Percentiles rank a stretch among this genome's conserved stretches.
phyloP scores from a whole-genome alignment of 768 basidiomycete genomes.

The Podaxis mareebaensis region DNA sequence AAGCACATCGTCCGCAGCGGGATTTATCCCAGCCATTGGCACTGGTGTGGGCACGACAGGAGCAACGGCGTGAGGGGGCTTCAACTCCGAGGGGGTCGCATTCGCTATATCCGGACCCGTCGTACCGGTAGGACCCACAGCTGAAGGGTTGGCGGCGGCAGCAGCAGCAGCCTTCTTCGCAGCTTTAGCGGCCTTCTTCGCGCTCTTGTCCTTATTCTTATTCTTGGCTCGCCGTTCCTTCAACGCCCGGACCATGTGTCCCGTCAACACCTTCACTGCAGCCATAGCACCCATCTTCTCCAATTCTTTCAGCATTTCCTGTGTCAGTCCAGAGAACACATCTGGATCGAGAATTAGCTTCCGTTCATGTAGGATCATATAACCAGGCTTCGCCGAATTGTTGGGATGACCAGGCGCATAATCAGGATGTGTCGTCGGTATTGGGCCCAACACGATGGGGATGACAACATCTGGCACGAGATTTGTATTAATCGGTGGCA shows the following conservation, averaged over 20 bases:
- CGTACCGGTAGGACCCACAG: background rate
- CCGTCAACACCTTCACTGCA: constrained; percentile 79
- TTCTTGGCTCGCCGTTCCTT: constrained; percentile 67
- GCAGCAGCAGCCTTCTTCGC: constrained; percentile 28
- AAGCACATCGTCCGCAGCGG: constrained; percentile 20
- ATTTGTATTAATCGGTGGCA: constrained; percentile 16
- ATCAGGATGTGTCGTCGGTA: constrained; percentile 63
- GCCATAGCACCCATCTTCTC: constrained; percentile 82
- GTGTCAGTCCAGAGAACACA: constrained; percentile 77
- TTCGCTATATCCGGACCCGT: constrained; percentile 7
- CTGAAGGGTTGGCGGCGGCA: constrained; percentile 6
- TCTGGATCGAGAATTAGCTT: constrained; percentile 82
- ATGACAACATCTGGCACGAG: constrained; percentile 59
- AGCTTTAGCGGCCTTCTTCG: constrained; percentile 26
- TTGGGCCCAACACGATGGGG: constrained; percentile 76
- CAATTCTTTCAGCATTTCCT: constrained; percentile 71
- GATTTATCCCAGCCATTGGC: constrained; percentile 17
- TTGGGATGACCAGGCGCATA: constrained; percentile 47
- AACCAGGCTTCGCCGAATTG: constrained; percentile 52
- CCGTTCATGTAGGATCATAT: constrained; percentile 83
- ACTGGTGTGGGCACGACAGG: constrained; percentile 30
- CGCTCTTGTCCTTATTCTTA: constrained; percentile 40
- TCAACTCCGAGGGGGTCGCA: constrained; percentile 9
- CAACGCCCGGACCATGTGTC: constrained; percentile 80
- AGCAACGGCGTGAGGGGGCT: constrained; percentile 9